Evolutionary conservation across 768 basidiomycete species (phyloP), one percentile per base, ranked within the genome.

Genomic region (Termitomyces heimii): DNA sequence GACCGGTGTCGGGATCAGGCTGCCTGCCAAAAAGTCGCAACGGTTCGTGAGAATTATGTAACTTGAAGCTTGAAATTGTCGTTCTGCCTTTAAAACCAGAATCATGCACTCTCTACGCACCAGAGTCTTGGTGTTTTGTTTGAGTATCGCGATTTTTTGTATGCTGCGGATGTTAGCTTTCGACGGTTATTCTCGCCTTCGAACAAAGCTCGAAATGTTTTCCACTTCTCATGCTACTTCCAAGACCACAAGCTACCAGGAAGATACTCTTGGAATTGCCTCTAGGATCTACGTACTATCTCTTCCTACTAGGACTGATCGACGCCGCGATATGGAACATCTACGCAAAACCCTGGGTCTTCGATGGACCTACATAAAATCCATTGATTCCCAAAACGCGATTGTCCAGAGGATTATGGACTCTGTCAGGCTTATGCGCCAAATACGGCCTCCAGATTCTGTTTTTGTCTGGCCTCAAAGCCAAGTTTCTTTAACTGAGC

Each of bases 291-390:
- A 80, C 60, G 81, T 89, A 1, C 63, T 90, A 42, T 85, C 85
- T 26, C 82, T 89, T 29, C 78, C 81, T 9, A 70, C 65, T 28
- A 79, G 88, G 31, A 62, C 62, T 18, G 86, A 86, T 59, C 74
- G 88, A 26, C 79, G 81, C 14, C 59, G 65, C 20, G 73, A 82
- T 47, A 88, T 89, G 85, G 82, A 85, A 52, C 61, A 58, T 18
- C 63, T 90, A 24, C 76, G 81, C 24, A 66, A 63, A 12, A 64
- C 66, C 8, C 77, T 87, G 20, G 71, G 67, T 22, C 65, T 86
- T 12, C 63, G 70, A 10, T 88, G 84, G 83, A 76, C 74, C 4
- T 80, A 84, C 62, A 59, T 80, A 20, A 74, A 82, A 45, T 86
- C 84, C 8, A 64, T 75, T 3, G 71, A 77, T 18, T 64, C 75